Evolutionary conservation across 768 basidiomycete species (phyloP).

Genomic region (Lyophyllum decastes): DNA sequence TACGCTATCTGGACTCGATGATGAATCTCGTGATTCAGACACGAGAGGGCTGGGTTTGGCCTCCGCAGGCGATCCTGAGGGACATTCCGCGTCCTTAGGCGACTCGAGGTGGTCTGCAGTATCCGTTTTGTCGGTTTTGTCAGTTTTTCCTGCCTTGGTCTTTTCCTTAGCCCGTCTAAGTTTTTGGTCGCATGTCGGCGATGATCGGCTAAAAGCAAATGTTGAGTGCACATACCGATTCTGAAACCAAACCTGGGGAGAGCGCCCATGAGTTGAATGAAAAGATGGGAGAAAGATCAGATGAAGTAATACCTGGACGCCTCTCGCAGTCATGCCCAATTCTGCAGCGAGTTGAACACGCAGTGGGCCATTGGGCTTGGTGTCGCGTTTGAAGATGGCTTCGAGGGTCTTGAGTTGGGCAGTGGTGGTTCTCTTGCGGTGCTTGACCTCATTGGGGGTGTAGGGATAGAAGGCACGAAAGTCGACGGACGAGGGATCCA

Average conservation of each 20-base stretch:
- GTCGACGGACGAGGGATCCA: conserved; percentile 73
- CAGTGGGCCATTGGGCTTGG: conserved; percentile 84
- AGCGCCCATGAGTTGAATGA: conserved; percentile 17
- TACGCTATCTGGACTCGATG: conserved; percentile 27
- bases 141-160: conserved; percentile 53
- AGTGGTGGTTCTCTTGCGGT: conserved; percentile 86
- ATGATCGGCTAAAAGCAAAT: conserved; percentile 5
- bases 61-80: conserved; percentile 12
- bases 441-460: conserved; percentile 92
- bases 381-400: conserved; percentile 81
- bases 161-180: conserved; percentile 85
- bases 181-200: conserved; percentile 9
- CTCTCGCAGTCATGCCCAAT: conserved; percentile 90
- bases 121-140: conserved; percentile 30
- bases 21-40: conserved; percentile 15
- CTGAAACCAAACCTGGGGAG: conserved; percentile 84
- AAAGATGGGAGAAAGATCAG: conserved; percentile 5
- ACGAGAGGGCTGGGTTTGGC: conserved; percentile 8
- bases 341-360: conserved; percentile 80
- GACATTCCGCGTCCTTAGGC: conserved; percentile 23
- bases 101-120: conserved; percentile 26
- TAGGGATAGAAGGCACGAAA: conserved; percentile 87
- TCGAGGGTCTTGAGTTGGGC: conserved; percentile 90
- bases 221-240: conserved; percentile 55
- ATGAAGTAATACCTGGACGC: conserved; percentile 78